phyloP scores from a whole-genome alignment of 768 basidiomycete species.

The Naematelia aurantialba region DNA sequence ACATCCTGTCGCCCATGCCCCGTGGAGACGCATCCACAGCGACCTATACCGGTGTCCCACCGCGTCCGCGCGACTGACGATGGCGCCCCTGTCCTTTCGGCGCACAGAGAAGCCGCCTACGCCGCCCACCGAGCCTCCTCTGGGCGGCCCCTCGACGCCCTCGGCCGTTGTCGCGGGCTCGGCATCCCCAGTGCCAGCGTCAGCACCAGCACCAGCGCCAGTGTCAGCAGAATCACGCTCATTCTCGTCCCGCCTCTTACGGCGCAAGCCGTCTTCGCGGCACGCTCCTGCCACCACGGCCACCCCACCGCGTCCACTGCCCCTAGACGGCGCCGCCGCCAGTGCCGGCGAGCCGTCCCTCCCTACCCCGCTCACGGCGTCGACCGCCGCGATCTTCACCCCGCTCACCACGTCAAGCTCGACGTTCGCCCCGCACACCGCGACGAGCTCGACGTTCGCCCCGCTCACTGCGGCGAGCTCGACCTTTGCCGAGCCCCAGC shows the following conservation, averaged over 20 bases:
- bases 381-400: too few relatives aligned
- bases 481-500: not conserved
- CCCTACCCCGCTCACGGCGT: too few relatives aligned
- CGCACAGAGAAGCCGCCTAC: not conserved
- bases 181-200: too few relatives aligned
- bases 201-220: too few relatives aligned
- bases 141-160: too few relatives aligned
- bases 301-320: not conserved
- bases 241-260: slow-evolving; percentile 21
- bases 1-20: too few relatives aligned
- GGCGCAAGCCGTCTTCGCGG: slow-evolving; percentile 19
- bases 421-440: too few relatives aligned
- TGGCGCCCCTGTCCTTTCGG: slow-evolving; percentile 15
- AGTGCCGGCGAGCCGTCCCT: too few relatives aligned
- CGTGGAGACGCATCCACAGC: too few relatives aligned
- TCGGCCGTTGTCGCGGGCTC: too few relatives aligned
- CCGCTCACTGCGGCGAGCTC: not conserved
- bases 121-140: not conserved
- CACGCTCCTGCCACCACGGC: slow-evolving; percentile 7
- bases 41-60: too few relatives aligned
- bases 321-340: not conserved
- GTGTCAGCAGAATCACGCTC: not conserved
- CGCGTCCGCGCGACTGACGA: not conserved
- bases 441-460: not conserved
- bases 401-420: too few relatives aligned